Evolutionary conservation across 106 monocot genomes (phyloP).

Genomic region (Acorus gramineus): DNA sequence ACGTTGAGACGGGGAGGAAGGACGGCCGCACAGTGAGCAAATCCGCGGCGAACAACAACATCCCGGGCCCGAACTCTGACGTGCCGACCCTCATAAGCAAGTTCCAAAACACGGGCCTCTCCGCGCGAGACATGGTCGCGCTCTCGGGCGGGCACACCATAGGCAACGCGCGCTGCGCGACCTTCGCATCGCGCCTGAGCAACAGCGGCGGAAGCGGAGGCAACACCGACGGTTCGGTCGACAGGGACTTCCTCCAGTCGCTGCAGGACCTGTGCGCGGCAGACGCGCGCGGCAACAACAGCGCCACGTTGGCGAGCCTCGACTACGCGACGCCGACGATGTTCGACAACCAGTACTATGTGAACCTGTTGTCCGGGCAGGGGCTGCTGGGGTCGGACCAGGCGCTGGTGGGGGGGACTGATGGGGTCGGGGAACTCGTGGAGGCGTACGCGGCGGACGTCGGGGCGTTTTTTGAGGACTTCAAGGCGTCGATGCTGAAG

Average conservation of each 20-base stretch:
- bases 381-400: slow-evolving; percentile 78
- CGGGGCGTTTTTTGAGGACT: slow-evolving; percentile 59
- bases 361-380: slow-evolving; percentile 61
- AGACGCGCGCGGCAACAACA: slow-evolving; percentile 16
- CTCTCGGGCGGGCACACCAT: slow-evolving; percentile 95
- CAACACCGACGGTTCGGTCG: background rate
- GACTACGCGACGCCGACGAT: slow-evolving; percentile 61
- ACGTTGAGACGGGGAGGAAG: slow-evolving; percentile 72
- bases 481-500: slow-evolving; percentile 53
- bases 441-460: slow-evolving; percentile 41
- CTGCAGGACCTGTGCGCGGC: slow-evolving; percentile 63
- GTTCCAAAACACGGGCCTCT: slow-evolving; percentile 59
- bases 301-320: slow-evolving; percentile 42
- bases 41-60: slow-evolving; percentile 35
- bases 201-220: background rate
- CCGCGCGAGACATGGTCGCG: slow-evolving; percentile 65
- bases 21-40: slow-evolving; percentile 55
- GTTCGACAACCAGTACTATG: slow-evolving; percentile 94
- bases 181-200: slow-evolving; percentile 55
- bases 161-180: slow-evolving; percentile 66
- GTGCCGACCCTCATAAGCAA: slow-evolving; percentile 49
- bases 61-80: slow-evolving; percentile 66
- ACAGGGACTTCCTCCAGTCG: slow-evolving; percentile 46
- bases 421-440: slow-evolving; percentile 25
- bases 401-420: slow-evolving; percentile 21